A percentile compares a stretch with the other conserved stretches of the same genome.
Evolutionary conservation across 257 asterid species (phyloP).

Genomic region (Paulownia fortunei): DNA sequence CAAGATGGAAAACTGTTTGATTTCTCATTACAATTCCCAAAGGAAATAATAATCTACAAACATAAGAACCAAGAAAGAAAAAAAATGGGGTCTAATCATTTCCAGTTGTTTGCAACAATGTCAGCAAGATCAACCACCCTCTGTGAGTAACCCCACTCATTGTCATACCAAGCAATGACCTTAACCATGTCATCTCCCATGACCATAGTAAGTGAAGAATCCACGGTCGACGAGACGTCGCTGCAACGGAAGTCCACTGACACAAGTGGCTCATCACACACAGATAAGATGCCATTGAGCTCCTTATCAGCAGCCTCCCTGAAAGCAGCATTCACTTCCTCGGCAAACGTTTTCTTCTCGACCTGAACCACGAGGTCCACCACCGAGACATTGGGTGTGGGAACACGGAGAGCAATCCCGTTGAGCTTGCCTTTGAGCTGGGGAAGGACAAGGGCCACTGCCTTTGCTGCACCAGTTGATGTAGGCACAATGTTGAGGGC

Average conservation of each 20-base stretch:
- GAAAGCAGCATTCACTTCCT: constrained; percentile 93
- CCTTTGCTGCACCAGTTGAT: constrained; percentile 97
- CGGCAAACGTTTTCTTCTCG: constrained; percentile 92
- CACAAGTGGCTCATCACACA: constrained; percentile 91
- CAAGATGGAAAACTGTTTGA: constrained; percentile 43
- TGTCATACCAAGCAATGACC: constrained; percentile 98
- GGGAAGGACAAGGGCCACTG: constrained; percentile 92
- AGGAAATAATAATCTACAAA: constrained; percentile 48
- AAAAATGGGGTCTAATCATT: constrained; percentile 37
- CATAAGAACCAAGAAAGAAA: constrained; percentile 23
- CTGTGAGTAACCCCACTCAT: constrained; percentile 99
- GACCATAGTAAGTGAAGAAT: constrained; percentile 89
- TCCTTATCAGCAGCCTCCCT: constrained; percentile 82
- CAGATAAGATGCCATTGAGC: constrained; percentile 75
- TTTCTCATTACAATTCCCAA: constrained; percentile 48
- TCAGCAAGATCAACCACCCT: constrained; percentile 98
- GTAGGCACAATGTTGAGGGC: constrained; percentile 97
- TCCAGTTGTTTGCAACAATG: constrained; percentile 95
- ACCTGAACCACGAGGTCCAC: constrained; percentile 96
- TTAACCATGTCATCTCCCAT: constrained; percentile 99
- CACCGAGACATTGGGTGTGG: constrained; percentile 91
- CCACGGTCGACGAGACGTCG: constrained; percentile 91
- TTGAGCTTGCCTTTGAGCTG: constrained; percentile 92
- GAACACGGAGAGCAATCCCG: constrained; percentile 98
- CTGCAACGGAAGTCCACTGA: constrained; percentile 92